Conservation (phyloP, 192 early-diverging fungal species). For the Entophlyctis helioformis region DNA sequence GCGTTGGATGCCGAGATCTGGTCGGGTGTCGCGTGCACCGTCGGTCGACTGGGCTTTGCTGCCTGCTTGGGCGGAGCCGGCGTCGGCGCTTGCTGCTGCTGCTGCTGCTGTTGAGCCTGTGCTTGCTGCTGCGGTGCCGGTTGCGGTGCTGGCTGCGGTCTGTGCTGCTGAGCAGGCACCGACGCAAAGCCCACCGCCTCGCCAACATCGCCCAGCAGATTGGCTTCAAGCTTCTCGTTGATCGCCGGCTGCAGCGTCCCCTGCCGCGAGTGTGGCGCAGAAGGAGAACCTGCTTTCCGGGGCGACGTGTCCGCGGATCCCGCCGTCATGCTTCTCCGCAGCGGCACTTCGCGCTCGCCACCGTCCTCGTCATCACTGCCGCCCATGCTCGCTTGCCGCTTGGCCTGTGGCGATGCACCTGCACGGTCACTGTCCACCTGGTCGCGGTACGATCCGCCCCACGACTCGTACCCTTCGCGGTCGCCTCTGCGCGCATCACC, state of each 20-base stretch:
- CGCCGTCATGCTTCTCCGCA: too few relatives aligned
- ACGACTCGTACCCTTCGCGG: not conserved
- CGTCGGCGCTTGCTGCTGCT: not conserved
- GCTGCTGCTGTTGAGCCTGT: not conserved
- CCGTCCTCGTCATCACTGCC: not conserved
- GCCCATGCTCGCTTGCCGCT: not conserved
- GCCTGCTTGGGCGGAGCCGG: conserved; percentile 16
- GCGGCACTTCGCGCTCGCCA: too few relatives aligned
- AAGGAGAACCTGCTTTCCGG: too few relatives aligned
- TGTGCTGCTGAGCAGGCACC: not conserved
- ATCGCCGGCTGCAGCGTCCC: too few relatives aligned
- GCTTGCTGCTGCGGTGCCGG: not conserved
- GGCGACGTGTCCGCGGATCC: too few relatives aligned
- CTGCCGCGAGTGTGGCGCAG: too few relatives aligned
- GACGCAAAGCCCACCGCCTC: not conserved
- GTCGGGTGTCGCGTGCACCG: conserved; percentile 22
- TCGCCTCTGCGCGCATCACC: conserved; percentile 6
- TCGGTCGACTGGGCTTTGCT: conserved; percentile 6
- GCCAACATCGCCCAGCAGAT: conserved; percentile 4
- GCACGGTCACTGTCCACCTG: too few relatives aligned
- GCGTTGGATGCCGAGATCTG: conserved; percentile 5
- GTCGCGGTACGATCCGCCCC: not conserved
- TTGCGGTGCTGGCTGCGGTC: not conserved
- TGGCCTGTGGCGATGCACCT: too few relatives aligned
- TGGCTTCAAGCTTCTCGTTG: too few relatives aligned